A percentile compares a stretch with the other conserved stretches of the same genome.
These are phyloP conservation scores for Aspergillus bertholletiae DNA, from an alignment of 495 filamentous ascomycete genomes.

Conservation along the genomic window DNA sequence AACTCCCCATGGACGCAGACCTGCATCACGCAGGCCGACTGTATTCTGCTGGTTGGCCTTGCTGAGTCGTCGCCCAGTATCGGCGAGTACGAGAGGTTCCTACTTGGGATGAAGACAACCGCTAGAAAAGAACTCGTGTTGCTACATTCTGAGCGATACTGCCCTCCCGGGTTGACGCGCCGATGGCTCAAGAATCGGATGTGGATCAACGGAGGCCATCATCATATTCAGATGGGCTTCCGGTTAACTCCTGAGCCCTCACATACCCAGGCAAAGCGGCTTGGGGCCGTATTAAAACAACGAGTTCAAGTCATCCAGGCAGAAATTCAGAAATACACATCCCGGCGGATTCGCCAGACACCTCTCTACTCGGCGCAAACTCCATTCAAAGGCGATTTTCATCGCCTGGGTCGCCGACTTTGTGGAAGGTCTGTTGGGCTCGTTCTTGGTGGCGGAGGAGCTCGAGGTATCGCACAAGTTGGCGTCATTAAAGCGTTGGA, in stretches of 20 bases:
- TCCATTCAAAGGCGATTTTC: constrained; percentile 94
- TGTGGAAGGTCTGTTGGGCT: constrained; percentile 94
- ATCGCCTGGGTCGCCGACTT: constrained; percentile 82
- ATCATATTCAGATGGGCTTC: constrained; percentile 96
- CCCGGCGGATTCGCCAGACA: constrained; percentile 75
- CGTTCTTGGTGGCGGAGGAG: constrained; percentile 90
- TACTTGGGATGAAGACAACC: constrained; percentile 95
- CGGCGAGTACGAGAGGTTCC: constrained; percentile 92
- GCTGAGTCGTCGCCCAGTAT: constrained; percentile 87
- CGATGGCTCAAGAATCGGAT: constrained; percentile 89
- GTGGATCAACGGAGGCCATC: constrained; percentile 98
- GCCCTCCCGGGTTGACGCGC: constrained; percentile 74
- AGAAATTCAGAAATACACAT: constrained; percentile 97
- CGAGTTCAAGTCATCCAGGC: constrained; percentile 92
- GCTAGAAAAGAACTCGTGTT: constrained; percentile 91
- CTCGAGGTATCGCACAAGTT: constrained; percentile 84
- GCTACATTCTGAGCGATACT: constrained; percentile 90
- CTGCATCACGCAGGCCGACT: constrained; percentile 94
- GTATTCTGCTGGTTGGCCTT: constrained; percentile 85
- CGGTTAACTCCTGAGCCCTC: constrained; percentile 72
- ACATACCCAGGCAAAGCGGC: constrained; percentile 70
- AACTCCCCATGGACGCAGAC: constrained; percentile 98
- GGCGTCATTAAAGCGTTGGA: constrained; percentile 94
- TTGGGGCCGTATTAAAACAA: constrained; percentile 84
- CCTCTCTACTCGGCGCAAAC: constrained; percentile 89